Conservation (phyloP, 176 grass and related monocot genomes). For the Neostapfia colusana region DNA sequence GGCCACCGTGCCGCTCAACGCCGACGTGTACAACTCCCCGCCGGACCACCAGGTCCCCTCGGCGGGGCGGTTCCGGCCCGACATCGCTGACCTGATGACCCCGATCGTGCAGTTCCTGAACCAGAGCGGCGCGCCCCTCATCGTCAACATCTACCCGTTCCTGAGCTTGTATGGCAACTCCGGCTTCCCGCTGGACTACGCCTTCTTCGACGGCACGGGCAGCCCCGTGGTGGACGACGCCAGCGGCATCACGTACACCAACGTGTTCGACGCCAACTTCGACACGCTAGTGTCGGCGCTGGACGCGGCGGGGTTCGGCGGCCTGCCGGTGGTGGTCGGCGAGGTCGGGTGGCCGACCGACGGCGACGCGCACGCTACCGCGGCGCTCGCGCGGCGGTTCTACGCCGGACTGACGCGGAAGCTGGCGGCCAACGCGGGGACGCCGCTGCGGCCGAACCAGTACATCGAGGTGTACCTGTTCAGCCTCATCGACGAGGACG, state of each 20-base stretch:
- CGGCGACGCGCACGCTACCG: conserved; percentile 54
- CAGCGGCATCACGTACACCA: conserved; percentile 56
- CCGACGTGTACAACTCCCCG: conserved; percentile 71
- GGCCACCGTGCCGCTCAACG: conserved; percentile 80
- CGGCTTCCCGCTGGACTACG: conserved; percentile 71
- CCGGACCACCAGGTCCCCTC: conserved; percentile 30
- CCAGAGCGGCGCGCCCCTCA: conserved; percentile 71
- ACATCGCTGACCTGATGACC: conserved; percentile 66
- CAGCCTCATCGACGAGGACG: conserved; percentile 79
- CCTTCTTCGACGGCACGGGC: conserved; percentile 70
- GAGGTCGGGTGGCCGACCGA: conserved; percentile 85
- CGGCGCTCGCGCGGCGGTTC: conserved; percentile 53
- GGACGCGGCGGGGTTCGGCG: conserved; percentile 21
- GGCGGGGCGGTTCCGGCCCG: conserved; percentile 53
- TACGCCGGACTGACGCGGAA: conserved; percentile 58
- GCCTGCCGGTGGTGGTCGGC: conserved; percentile 58
- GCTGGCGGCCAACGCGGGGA: conserved; percentile 50
- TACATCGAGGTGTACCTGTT: conserved; percentile 81
- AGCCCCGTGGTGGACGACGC: conserved; percentile 54
- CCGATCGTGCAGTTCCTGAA: conserved; percentile 67
- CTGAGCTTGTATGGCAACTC: conserved; percentile 57
- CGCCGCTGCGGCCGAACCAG: conserved; percentile 53
- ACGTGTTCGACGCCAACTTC: conserved; percentile 89
- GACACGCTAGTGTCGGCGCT: conserved; percentile 73
- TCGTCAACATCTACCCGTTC: conserved; percentile 93